phyloP scores from a whole-genome alignment of 345 rosid species.

The Brassica rapa region DNA sequence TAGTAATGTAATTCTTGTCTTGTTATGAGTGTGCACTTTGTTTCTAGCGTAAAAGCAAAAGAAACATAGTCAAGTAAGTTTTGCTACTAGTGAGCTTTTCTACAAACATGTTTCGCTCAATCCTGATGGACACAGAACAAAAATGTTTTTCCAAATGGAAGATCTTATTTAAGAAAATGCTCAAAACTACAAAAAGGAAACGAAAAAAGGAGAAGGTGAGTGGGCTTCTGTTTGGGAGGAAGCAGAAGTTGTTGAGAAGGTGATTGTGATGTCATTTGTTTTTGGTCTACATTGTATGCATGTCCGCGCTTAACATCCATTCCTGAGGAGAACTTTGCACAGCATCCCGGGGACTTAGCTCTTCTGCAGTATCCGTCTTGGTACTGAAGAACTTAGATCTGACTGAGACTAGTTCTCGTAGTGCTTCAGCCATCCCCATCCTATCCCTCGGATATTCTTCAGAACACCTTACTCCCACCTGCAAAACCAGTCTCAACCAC shows the following conservation, averaged over 20 bases:
- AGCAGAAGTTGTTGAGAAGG: neutral
- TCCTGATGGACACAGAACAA: neutral
- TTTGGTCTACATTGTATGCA: constrained; percentile 28
- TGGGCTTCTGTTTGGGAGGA: neutral
- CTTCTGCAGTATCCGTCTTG: constrained; percentile 19
- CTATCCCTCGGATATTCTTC: constrained; percentile 38
- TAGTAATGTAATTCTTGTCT: neutral
- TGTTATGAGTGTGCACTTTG: neutral
- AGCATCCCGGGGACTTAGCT: constrained; percentile 24
- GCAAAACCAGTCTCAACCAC: constrained; percentile 31
- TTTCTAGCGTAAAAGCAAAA: neutral
- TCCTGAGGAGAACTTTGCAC: constrained; percentile 27
- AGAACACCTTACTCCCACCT: constrained; percentile 39
- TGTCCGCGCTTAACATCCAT: constrained; percentile 22
- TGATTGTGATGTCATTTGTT: neutral
- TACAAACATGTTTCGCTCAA: neutral
- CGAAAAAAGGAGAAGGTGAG: neutral
- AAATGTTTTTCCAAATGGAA: neutral
- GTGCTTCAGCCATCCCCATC: constrained; percentile 18
- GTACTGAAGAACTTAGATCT: constrained; percentile 33
- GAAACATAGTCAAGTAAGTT: neutral
- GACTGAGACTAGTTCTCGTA: constrained; percentile 23
- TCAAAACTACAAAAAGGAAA: neutral
- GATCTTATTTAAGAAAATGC: neutral
- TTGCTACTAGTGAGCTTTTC: neutral